phyloP scores from a whole-genome alignment of 345 rosid genomes.

The Theobroma cacao region DNA sequence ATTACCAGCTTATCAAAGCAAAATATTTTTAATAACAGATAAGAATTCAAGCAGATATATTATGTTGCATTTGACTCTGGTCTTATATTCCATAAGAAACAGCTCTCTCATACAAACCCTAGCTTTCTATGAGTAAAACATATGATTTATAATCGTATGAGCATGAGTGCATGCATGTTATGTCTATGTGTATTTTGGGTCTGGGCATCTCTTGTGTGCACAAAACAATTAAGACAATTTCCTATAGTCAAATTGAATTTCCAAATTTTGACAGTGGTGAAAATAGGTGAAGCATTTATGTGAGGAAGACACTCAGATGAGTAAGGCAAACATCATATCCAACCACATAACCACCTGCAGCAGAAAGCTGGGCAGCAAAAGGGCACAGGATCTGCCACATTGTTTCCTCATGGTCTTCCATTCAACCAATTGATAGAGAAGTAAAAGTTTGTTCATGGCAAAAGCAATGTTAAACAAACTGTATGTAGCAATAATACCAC shows the following conservation, averaged over 20 bases:
- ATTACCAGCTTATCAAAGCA: background rate
- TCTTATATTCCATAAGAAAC: background rate
- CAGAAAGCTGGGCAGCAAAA: slow-evolving; percentile 46
- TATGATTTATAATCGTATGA: background rate
- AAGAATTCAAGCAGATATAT: background rate
- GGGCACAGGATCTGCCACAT: slow-evolving; percentile 39
- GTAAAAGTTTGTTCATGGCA: background rate
- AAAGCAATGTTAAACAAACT: background rate
- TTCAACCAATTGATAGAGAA: background rate
- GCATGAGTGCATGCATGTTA: background rate
- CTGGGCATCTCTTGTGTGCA: background rate
- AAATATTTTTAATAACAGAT: background rate
- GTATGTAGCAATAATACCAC: background rate
- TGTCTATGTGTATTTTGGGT: background rate
- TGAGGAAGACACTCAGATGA: slow-evolving; percentile 57
- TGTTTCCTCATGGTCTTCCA: slow-evolving; percentile 48
- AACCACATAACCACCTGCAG: slow-evolving; percentile 50
- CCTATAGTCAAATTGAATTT: background rate
- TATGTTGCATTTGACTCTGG: background rate
- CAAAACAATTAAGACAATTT: background rate
- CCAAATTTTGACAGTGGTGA: background rate
- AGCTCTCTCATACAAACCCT: background rate
- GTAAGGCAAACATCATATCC: slow-evolving; percentile 64
- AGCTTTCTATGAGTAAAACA: background rate
- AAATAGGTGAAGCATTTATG: background rate